Conservation (phyloP, 768 basidiomycete species). For the Dendrothele bispora region DNA sequence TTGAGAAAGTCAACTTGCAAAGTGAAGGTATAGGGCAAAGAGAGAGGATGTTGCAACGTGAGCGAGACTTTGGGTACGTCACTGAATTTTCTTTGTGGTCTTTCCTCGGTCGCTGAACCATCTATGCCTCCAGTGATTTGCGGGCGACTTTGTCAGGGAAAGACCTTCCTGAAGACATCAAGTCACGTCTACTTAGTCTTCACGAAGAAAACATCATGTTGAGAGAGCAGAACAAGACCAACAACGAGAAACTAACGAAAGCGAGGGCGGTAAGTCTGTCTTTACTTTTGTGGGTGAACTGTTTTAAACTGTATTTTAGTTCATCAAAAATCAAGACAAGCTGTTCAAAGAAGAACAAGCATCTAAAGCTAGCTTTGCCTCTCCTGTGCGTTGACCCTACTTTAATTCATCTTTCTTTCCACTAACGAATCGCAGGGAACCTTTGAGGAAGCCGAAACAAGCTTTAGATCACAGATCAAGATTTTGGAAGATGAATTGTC, state of each 20-base stretch:
- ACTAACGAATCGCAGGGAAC: conserved; percentile 36
- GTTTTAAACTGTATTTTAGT: conserved; percentile 43
- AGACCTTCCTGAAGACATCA: conserved; percentile 82
- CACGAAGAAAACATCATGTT: conserved; percentile 76
- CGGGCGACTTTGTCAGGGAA: conserved; percentile 75
- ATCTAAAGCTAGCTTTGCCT: conserved; percentile 43
- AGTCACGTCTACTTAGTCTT: conserved; percentile 66
- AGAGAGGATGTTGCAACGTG: conserved; percentile 83
- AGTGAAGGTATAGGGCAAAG: conserved; percentile 88
- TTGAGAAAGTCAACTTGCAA: conserved; percentile 91
- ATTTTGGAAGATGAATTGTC: conserved; percentile 64
- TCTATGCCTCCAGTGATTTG: conserved; percentile 54
- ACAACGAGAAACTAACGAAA: conserved; percentile 76
- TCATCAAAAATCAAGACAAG: conserved; percentile 91
- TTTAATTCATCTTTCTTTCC: neutral
- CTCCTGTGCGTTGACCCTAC: conserved; percentile 38
- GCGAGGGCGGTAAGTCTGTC: conserved; percentile 60
- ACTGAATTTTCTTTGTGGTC: too few relatives aligned
- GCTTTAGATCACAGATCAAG: conserved; percentile 63
- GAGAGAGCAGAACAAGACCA: conserved; percentile 69
- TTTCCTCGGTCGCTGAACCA: conserved; percentile 1
- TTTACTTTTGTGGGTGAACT: neutral
- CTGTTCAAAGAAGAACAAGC: conserved; percentile 82
- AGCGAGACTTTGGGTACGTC: conserved; percentile 77
- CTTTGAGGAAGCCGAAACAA: conserved; percentile 74